phyloP scores from a whole-genome alignment of 768 basidiomycete genomes.

The Pulveroboletus sp. region DNA sequence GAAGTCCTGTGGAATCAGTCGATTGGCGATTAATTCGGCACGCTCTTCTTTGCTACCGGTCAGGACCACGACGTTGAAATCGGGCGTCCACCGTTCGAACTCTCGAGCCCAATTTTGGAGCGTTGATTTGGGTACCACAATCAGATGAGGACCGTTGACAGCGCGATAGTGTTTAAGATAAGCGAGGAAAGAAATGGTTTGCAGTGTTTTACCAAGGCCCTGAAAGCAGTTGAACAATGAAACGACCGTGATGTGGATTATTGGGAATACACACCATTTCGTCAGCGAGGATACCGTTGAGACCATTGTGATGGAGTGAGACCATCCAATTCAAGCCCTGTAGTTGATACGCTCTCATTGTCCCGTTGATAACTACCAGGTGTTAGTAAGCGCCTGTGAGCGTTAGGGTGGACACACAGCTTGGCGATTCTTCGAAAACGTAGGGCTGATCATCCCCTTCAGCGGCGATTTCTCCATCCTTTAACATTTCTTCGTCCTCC shows the following conservation, averaged over 20 bases:
- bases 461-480: constrained; percentile 76
- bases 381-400: constrained; percentile 1
- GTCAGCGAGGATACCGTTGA: constrained; percentile 96
- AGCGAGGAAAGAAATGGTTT: constrained; percentile 95
- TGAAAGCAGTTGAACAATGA: constrained; percentile 28
- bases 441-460: constrained; percentile 88
- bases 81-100: constrained; percentile 87
- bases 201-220: constrained; percentile 97
- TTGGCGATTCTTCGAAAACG: constrained; percentile 92
- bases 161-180: constrained; percentile 86
- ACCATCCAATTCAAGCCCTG: constrained; percentile 99
- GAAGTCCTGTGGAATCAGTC: constrained; percentile 84
- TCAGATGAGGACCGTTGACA: constrained; percentile 81
- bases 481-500: constrained; percentile 93
- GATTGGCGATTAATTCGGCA: constrained; percentile 70
- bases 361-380: constrained; percentile 37
- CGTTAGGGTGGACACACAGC: constrained; percentile 50
- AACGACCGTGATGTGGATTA: background rate
- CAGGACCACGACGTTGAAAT: constrained; percentile 77
- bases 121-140: constrained; percentile 98
- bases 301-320: constrained; percentile 90
- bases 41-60: constrained; percentile 91
- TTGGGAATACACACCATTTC: constrained; percentile 37
- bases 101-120: constrained; percentile 97
- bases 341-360: constrained; percentile 91